Conservation (phyloP, 2,329 filamentous ascomycete species). For the Colletotrichum sojae region DNA sequence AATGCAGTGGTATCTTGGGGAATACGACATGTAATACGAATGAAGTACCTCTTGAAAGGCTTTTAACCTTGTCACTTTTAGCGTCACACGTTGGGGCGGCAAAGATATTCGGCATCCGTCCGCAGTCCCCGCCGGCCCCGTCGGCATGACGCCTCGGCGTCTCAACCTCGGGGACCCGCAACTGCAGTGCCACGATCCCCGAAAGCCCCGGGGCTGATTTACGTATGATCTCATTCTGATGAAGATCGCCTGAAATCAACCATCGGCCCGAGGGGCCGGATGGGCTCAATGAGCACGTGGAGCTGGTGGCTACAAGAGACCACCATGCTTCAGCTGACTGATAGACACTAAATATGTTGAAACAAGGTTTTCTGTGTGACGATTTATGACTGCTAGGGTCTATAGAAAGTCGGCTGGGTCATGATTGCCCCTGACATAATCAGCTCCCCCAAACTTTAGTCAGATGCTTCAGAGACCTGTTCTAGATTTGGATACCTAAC, state of each 20-base stretch:
- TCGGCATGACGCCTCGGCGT: conserved; percentile 14
- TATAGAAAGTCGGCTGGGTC: too few relatives aligned
- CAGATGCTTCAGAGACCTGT: too few relatives aligned
- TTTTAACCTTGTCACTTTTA: not conserved
- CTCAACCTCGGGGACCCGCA: conserved; percentile 1
- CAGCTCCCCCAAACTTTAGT: too few relatives aligned
- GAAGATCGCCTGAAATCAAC: not conserved
- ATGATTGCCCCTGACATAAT: too few relatives aligned
- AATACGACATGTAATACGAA: too few relatives aligned
- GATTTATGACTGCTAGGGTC: too few relatives aligned
- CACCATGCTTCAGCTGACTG: not conserved
- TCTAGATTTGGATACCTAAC: too few relatives aligned
- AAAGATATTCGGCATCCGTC: not conserved
- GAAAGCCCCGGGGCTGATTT: not conserved
- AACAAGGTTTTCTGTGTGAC: not conserved
- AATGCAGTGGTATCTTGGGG: too few relatives aligned
- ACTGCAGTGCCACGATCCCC: conserved; percentile 4
- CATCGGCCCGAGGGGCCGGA: not conserved
- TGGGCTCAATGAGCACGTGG: not conserved
- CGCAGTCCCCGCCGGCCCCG: conserved; percentile 16
- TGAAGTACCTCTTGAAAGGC: too few relatives aligned
- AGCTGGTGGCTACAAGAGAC: not conserved
- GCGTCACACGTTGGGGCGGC: not conserved
- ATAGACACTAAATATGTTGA: not conserved
- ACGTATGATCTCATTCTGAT: too few relatives aligned